phyloP scores from a whole-genome alignment of 2,329 filamentous ascomycete genomes.

The Helotiales sp. region DNA sequence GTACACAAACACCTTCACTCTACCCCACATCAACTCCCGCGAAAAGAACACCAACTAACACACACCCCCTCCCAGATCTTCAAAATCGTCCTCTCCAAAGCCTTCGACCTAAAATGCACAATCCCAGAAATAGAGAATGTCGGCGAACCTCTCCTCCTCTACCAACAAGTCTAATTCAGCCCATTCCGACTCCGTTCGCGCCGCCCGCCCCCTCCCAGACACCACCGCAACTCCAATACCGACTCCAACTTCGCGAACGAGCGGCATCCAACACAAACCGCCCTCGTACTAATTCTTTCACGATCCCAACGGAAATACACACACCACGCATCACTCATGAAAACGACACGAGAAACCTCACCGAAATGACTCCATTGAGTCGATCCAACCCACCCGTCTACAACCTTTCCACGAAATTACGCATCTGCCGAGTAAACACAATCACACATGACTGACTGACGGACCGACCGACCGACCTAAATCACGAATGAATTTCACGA shows the following conservation, averaged over 20 bases:
- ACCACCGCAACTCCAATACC: background rate
- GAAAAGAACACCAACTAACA: conserved; percentile 18
- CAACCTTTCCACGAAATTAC: background rate
- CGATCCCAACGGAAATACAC: background rate
- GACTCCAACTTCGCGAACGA: background rate
- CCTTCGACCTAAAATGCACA: conserved; percentile 97
- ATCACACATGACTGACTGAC: background rate
- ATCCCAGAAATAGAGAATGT: conserved; percentile 99
- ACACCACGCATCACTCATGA: background rate
- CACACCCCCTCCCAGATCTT: conserved; percentile 75
- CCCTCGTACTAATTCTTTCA: background rate
- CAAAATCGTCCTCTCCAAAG: conserved; percentile 98
- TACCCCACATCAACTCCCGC: background rate
- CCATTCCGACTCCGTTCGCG: background rate
- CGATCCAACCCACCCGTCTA: background rate
- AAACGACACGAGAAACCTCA: background rate
- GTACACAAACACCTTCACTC: conserved; percentile 52
- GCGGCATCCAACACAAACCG: background rate
- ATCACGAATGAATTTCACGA: background rate
- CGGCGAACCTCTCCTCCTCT: conserved; percentile 91
- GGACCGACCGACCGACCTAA: background rate
- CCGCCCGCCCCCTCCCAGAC: background rate
- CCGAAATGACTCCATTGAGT: background rate
- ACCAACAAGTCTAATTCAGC: conserved; percentile 61
- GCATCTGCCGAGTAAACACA: background rate